Conservation (phyloP, 805 yeast genomes). For the Metschnikowia kunwiensis region DNA sequence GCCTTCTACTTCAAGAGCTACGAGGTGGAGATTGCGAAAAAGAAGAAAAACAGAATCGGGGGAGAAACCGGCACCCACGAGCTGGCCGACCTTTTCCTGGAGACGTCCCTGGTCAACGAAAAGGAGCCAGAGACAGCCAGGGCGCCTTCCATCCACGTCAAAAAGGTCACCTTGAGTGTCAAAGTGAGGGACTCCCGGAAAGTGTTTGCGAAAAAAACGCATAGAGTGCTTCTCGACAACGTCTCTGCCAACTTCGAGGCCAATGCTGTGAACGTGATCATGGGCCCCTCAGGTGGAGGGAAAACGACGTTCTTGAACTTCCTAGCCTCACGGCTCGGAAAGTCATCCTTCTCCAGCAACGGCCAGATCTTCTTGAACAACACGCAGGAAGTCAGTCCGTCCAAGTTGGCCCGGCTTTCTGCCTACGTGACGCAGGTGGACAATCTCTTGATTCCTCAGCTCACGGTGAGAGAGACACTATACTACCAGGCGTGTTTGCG, state of each 20-base stretch:
- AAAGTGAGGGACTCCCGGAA: conserved; percentile 14
- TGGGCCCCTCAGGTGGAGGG: conserved; percentile 84
- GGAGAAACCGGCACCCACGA: conserved; percentile 14
- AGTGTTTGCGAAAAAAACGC: conserved; percentile 6
- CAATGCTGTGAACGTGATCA: conserved; percentile 62
- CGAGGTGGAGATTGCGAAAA: conserved; percentile 50
- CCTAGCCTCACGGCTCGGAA: conserved; percentile 54
- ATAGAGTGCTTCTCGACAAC: conserved; percentile 30
- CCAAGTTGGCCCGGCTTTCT: conserved; percentile 37
- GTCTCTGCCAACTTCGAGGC: conserved; percentile 52
- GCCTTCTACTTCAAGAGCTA: conserved; percentile 48
- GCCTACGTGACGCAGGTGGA: conserved; percentile 85
- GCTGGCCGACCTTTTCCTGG: background rate
- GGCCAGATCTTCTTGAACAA: conserved; percentile 30
- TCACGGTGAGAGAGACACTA: conserved; percentile 78
- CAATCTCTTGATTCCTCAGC: conserved; percentile 60
- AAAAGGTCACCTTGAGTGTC: conserved; percentile 14
- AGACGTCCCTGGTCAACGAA: conserved; percentile 7
- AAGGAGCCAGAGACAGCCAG: conserved; percentile 3
- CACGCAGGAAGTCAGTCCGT: conserved; percentile 22
- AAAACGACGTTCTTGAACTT: conserved; percentile 65
- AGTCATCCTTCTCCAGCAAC: conserved; percentile 20
- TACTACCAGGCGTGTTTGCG: conserved; percentile 69
- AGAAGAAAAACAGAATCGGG: conserved; percentile 32
- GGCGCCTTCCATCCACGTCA: conserved; percentile 14